Evolutionary conservation across 805 yeast genomes (phyloP), one percentile per base, ranked within the genome.

Genomic region (Ogataea pilisensis): DNA sequence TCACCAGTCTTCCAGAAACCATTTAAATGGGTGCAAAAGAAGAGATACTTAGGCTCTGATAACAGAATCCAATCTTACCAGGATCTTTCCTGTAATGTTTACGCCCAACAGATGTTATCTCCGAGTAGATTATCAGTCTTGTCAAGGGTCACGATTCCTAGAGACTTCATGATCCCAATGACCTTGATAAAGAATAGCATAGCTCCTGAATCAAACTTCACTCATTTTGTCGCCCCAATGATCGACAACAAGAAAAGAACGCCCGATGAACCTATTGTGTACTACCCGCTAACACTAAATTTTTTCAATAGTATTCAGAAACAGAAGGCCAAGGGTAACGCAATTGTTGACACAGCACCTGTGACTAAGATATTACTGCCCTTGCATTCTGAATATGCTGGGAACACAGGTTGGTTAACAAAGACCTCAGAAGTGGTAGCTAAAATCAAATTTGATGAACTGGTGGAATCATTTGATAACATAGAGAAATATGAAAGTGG

Each of bases 131-230:
- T 29, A 16, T 29, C 19, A 6, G 31, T 29, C 16, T 6, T 29
- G 2, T 56, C 68, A 13, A 58, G 81, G 44, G 57, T 58, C 49
- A 75, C 73, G 9, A 46, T 68, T 5, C 80, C 80, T 0, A 54
- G 64, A 21, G 66, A 65, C 8, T 41, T 72, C 7, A 46, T 73
- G 34, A 42, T 63, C 1, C 67, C 64, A 17, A 37, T 72, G 31
- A 58, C 64, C 26, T 31, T 53, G 11, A 55, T 41, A 25, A 43
- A 42, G 20, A 49, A 47, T 38, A 31, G 38, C 18, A 22, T 48
- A 11, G 14, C 31, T 9, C 28, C 37, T 3, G 28, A 39, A 5
- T 40, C 49, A 17, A 16, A 34, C n/a, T 35, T 44, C 30, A 14
- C 31, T 7, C 14, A 33, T n/a, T 31, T 44, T n/a, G 17, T 51